These are phyloP conservation scores for Cutaneotrichosporon cutaneum DNA, from an alignment of 1,284 basidiomycete genomes.

Conservation along the genomic window DNA sequence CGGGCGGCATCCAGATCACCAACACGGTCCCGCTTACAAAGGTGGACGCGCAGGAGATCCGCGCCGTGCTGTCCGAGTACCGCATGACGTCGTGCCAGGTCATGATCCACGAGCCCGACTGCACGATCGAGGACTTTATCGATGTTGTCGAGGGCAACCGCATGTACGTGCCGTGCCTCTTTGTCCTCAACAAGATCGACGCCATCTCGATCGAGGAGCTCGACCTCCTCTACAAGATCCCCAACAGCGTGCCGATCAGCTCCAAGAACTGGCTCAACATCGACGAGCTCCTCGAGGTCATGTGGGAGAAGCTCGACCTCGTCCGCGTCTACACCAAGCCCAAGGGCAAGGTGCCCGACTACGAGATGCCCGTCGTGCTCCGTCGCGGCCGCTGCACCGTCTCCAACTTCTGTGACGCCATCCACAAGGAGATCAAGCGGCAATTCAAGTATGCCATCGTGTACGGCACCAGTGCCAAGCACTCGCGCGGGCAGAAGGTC, in stretches of 20 bases:
- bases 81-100: constrained; percentile 85
- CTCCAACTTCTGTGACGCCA: constrained; percentile 78
- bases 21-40: constrained; percentile 97
- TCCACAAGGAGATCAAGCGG: constrained; percentile 54
- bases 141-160: constrained; percentile 92
- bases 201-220: constrained; percentile 98
- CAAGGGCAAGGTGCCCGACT: constrained; percentile 85
- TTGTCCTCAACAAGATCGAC: constrained; percentile 83
- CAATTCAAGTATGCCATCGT: constrained; percentile 65
- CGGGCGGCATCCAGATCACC: constrained; percentile 77
- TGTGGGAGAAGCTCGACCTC: constrained; percentile 74
- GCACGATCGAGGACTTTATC: constrained; percentile 96
- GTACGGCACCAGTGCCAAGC: constrained; percentile 94
- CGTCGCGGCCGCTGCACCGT: constrained; percentile 59
- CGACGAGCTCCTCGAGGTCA: constrained; percentile 85
- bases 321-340: constrained; percentile 77
- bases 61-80: constrained; percentile 93
- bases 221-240: constrained; percentile 79
- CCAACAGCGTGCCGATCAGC: constrained; percentile 84
- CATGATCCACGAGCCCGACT: constrained; percentile 86
- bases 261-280: constrained; percentile 78
- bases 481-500: constrained; percentile 93
- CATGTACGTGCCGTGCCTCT: constrained; percentile 89
- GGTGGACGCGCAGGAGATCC: constrained; percentile 93
- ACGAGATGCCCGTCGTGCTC: constrained; percentile 67